Percentiles rank a stretch among this genome's conserved stretches.
Conservation (phyloP, 371 early-diverging fungal genomes). For the Apophysomyces trapeziformis region DNA sequence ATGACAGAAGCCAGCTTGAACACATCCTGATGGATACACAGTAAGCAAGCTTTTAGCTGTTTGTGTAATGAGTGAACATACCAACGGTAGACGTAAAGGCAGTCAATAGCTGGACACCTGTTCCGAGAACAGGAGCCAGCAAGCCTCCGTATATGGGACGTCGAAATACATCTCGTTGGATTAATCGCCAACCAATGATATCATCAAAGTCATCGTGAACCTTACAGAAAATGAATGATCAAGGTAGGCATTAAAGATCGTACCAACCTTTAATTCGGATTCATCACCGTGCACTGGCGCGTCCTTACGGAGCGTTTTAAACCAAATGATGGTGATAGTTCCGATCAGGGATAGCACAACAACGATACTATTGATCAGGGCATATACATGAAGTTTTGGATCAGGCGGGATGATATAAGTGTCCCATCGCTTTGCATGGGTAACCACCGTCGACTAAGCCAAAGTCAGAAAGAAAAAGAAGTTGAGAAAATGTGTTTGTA, state of each 20-base stretch:
- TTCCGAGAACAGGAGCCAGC: conserved; percentile 48
- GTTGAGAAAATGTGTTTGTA: background rate
- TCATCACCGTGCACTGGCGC: conserved; percentile 16
- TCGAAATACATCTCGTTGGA: conserved; percentile 52
- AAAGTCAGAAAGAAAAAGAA: background rate
- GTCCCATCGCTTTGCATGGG: conserved; percentile 36
- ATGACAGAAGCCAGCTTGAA: conserved; percentile 26
- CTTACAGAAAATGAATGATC: background rate
- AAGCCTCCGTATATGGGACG: conserved; percentile 53
- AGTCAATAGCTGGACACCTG: conserved; percentile 41
- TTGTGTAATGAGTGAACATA: conserved; percentile 12
- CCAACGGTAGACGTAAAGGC: conserved; percentile 25
- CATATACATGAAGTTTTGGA: conserved; percentile 32
- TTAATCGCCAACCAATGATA: conserved; percentile 48
- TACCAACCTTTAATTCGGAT: conserved; percentile 22
- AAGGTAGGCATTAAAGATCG: background rate
- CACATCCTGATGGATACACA: conserved; percentile 6
- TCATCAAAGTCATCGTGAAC: conserved; percentile 47
- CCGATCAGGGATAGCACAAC: conserved; percentile 22
- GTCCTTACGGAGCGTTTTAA: conserved; percentile 38
- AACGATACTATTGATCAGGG: conserved; percentile 36
- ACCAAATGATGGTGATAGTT: conserved; percentile 31
- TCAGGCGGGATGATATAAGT: conserved; percentile 37
- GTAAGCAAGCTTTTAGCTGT: background rate
- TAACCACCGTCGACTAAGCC: conserved; percentile 13